Evolutionary conservation across 768 basidiomycete species (phyloP), one percentile per base, ranked within the genome.

Genomic region (Auriscalpium orientale): DNA sequence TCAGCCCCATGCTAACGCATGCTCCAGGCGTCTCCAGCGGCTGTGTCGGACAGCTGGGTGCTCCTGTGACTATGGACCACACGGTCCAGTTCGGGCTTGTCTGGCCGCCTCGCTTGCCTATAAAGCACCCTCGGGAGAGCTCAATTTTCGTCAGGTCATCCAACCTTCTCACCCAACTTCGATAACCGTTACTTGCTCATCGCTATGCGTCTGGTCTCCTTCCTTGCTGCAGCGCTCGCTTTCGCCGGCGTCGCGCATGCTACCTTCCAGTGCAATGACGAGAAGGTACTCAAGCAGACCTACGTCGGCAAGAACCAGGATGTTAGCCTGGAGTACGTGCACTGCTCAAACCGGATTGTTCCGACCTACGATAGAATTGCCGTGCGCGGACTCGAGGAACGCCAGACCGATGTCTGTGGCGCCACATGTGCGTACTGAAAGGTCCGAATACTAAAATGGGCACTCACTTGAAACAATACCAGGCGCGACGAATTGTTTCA

Each of bases 401-500:
- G 16, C 18, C 46, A 16, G 46, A 20, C 21, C 6, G 21, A 48
- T n/a, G 46, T 48, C 13, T 48, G 46, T 6, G 46, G 46, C 16
- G 22, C n/a, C 46, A 16, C 46, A n/a, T 48, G 46, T 48, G 22
- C n/a, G 46, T 28, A 51, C 12, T 20, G 21, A 16, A 13, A 33
- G 13, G 22, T 35, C 15, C 49, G 10, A 20, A 35, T 22, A 15
- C 8, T 8, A 3, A 7, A 20, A 13, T 20, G 5, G 18, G 16
- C 20, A 12, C 46, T 13, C n/a, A 35, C 13, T 22, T 48, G 18
- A 18, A 13, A 13, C 16, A 13, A 13, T 5, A 13, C 12, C 46
- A 48, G 46, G 46, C 46, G 65, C 56, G 56, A 76, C 71, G 6
- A 73, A 75, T 63, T 80, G 76, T 68, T 80, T 77, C 70, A 56